Conservation (phyloP, 2,329 filamentous ascomycete genomes). For the Chalaropsis ovoidea region DNA sequence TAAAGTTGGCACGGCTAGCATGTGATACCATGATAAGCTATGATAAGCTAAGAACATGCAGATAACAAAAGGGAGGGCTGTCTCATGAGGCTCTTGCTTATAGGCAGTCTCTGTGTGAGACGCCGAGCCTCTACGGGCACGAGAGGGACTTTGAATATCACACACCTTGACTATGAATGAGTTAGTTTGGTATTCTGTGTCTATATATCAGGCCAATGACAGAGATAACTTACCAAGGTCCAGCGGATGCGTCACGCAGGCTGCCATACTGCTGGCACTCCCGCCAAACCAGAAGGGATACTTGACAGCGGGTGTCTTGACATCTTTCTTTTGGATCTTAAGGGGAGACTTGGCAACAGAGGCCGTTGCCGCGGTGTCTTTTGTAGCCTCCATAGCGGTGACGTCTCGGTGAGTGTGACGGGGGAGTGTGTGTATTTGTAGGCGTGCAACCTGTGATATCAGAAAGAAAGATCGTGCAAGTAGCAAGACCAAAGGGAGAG, state of each 20-base stretch:
- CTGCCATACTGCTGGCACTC: conserved; percentile 83
- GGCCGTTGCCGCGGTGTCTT: conserved; percentile 6
- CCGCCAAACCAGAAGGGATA: conserved; percentile 97
- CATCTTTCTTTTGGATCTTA: conserved; percentile 23
- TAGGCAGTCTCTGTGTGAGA: neutral
- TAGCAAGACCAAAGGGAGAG: neutral
- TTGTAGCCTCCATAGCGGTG: conserved; percentile 18
- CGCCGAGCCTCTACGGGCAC: neutral
- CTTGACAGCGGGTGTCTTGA: conserved; percentile 35
- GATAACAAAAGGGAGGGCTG: conserved; percentile 14
- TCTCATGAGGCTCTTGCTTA: conserved; percentile 20
- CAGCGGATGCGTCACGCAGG: conserved; percentile 83
- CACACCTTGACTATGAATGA: conserved; percentile 43
- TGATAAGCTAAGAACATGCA: conserved; percentile 7
- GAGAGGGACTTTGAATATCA: neutral
- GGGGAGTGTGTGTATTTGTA: neutral
- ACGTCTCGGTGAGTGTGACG: neutral
- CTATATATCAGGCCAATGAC: neutral
- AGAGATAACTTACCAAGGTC: conserved; percentile 61
- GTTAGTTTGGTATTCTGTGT: conserved; percentile 9
- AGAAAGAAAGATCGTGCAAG: neutral
- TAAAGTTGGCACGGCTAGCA: neutral
- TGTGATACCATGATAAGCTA: conserved; percentile 11
- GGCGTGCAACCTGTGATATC: neutral
- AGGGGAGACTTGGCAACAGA: conserved; percentile 4